These are phyloP conservation scores for Narthecium ossifragum DNA, from an alignment of 106 monocot genomes.

Conservation along the genomic window DNA sequence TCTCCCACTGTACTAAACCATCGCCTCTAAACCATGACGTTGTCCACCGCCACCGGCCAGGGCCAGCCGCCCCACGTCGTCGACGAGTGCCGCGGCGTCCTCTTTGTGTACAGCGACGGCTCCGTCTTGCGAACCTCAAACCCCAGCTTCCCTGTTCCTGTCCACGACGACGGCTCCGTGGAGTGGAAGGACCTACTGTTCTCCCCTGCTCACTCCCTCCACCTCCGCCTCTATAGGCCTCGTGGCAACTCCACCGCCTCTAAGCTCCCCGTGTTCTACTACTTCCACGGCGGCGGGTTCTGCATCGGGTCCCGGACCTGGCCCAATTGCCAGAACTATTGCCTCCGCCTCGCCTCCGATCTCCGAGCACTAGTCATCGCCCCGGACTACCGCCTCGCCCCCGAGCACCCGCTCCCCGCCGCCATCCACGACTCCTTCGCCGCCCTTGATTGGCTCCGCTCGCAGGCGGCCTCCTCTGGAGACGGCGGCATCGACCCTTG, in stretches of 20 bases:
- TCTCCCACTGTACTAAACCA: background rate
- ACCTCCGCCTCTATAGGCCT: constrained; percentile 63
- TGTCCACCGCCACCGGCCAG: background rate
- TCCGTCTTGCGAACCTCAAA: constrained; percentile 39
- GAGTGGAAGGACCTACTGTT: constrained; percentile 50
- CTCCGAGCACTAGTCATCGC: constrained; percentile 47
- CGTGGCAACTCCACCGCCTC: constrained; percentile 1
- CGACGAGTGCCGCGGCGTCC: constrained; percentile 63
- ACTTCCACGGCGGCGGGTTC: constrained; percentile 92
- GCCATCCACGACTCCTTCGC: constrained; percentile 43
- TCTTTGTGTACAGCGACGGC: constrained; percentile 57
- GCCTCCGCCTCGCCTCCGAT: constrained; percentile 52
- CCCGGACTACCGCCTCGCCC: constrained; percentile 80
- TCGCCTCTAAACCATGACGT: background rate
- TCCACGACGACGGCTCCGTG: constrained; percentile 55
- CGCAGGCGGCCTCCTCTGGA: constrained; percentile 13
- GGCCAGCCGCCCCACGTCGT: constrained; percentile 21
- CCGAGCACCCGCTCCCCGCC: constrained; percentile 73
- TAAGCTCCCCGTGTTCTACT: constrained; percentile 68
- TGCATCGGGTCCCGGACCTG: constrained; percentile 82
- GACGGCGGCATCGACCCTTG: constrained; percentile 22
- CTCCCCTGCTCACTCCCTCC: constrained; percentile 22
- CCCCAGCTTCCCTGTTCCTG: constrained; percentile 46
- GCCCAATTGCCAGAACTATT: constrained; percentile 74
- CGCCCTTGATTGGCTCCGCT: constrained; percentile 46